These are phyloP conservation scores for Schizophyllum commune DNA, from an alignment of 1,284 basidiomycete genomes.

Conservation along the genomic window DNA sequence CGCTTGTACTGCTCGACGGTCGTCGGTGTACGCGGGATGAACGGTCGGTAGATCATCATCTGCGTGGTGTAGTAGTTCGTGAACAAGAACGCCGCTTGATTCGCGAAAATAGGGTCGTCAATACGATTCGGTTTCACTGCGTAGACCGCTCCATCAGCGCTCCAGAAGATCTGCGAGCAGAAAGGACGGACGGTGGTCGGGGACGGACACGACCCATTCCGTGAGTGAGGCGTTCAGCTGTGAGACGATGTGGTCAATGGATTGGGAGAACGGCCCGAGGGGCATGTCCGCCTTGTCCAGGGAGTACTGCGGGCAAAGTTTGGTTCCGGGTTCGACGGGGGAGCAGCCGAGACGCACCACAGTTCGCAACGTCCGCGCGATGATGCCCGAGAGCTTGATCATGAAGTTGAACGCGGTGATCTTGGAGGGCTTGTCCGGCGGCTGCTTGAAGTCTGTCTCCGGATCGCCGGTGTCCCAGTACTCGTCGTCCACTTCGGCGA, in stretches of 20 bases:
- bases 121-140: slow-evolving; percentile 31
- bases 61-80: slow-evolving; percentile 62
- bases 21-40: slow-evolving; percentile 40
- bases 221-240: slow-evolving; percentile 65
- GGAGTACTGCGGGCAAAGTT: slow-evolving; percentile 48
- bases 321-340: slow-evolving; percentile 3
- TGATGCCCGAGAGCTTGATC: slow-evolving; percentile 65
- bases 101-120: slow-evolving; percentile 45
- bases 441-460: slow-evolving; percentile 51
- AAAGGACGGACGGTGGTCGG: slow-evolving; percentile 51
- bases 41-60: slow-evolving; percentile 73
- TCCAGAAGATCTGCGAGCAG: neutral
- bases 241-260: slow-evolving; percentile 22
- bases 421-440: slow-evolving; percentile 48
- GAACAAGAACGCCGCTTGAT: slow-evolving; percentile 64
- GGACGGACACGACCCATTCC: slow-evolving; percentile 67
- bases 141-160: neutral
- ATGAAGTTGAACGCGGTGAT: slow-evolving; percentile 60
- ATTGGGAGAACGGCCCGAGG: slow-evolving; percentile 32
- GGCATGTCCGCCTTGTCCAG: slow-evolving; percentile 56
- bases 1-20: slow-evolving; percentile 15
- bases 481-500: slow-evolving; percentile 81
- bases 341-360: slow-evolving; percentile 39
- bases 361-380: slow-evolving; percentile 62
- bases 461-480: slow-evolving; percentile 62